Percentiles rank a stretch among this genome's conserved stretches.
These are phyloP conservation scores for Lipomyces orientalis DNA, from an alignment of 805 yeast genomes.

Conservation along the genomic window DNA sequence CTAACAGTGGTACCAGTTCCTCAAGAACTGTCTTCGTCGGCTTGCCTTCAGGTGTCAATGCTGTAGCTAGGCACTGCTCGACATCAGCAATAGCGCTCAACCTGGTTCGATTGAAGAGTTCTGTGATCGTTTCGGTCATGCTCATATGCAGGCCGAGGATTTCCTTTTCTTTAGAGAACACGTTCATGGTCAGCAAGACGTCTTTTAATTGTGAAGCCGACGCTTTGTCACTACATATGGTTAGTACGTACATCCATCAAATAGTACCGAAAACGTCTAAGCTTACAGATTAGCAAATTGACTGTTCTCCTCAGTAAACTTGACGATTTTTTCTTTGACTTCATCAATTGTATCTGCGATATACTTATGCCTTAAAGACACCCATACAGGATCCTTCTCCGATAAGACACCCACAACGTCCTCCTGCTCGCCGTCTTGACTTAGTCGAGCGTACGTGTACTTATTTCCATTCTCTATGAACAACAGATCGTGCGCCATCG, in stretches of 20 bases:
- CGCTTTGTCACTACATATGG: constrained; percentile 11
- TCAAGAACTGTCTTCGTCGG: constrained; percentile 62
- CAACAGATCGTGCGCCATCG: constrained; percentile 82
- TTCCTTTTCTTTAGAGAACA: constrained; percentile 58
- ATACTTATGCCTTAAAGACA: constrained; percentile 70
- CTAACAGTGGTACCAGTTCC: constrained; percentile 61
- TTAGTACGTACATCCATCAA: neutral
- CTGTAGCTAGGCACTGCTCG: constrained; percentile 83
- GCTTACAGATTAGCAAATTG: constrained; percentile 52
- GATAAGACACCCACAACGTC: constrained; percentile 56
- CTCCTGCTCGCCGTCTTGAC: constrained; percentile 49
- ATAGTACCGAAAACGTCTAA: neutral
- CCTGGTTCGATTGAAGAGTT: constrained; percentile 18
- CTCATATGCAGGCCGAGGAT: constrained; percentile 26
- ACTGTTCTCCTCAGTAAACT: constrained; percentile 74
- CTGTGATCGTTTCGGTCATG: constrained; percentile 29
- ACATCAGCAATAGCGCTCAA: constrained; percentile 78
- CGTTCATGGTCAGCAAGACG: constrained; percentile 54
- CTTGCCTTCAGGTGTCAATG: constrained; percentile 70
- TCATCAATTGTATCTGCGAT: constrained; percentile 74
- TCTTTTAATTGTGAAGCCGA: constrained; percentile 52
- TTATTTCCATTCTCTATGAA: constrained; percentile 51
- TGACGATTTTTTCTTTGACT: constrained; percentile 62
- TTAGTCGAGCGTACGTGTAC: constrained; percentile 54
- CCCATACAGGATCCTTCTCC: constrained; percentile 75